Conservation (phyloP, 306 rosid species). For the Vigna angularis region DNA sequence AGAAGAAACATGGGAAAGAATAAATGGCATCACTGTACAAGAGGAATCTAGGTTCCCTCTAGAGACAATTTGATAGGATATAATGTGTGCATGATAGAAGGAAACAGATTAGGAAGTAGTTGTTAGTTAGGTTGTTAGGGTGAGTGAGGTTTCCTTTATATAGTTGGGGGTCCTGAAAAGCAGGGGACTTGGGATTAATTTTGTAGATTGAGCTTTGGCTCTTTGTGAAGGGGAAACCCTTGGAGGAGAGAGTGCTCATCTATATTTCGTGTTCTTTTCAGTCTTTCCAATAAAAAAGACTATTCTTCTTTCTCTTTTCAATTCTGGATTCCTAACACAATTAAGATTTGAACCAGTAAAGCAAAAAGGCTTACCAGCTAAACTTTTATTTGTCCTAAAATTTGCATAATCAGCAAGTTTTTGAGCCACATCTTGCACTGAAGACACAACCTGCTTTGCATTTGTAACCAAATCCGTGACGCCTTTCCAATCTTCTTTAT, state of each 20-base stretch:
- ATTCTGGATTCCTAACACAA: not conserved
- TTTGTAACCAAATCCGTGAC: slow-evolving; percentile 80
- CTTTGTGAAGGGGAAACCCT: too few relatives aligned
- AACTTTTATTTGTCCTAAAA: slow-evolving; percentile 58
- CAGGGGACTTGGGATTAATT: too few relatives aligned
- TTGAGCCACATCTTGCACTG: slow-evolving; percentile 85
- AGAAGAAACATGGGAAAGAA: slow-evolving; percentile 7
- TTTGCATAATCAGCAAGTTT: slow-evolving; percentile 84
- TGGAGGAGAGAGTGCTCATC: too few relatives aligned
- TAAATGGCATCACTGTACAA: slow-evolving; percentile 12
- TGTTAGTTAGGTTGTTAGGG: too few relatives aligned
- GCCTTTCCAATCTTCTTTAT: slow-evolving; percentile 86
- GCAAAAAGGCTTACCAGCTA: slow-evolving; percentile 53
- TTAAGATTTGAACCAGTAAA: not conserved
- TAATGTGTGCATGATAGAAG: too few relatives aligned
- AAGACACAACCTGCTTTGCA: slow-evolving; percentile 84
- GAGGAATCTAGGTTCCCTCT: slow-evolving; percentile 29
- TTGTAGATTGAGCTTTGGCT: too few relatives aligned
- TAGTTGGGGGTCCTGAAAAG: too few relatives aligned
- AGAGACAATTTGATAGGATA: not conserved
- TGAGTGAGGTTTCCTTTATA: too few relatives aligned
- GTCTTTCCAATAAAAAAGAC: too few relatives aligned
- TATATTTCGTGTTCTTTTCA: too few relatives aligned
- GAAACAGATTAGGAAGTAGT: too few relatives aligned
- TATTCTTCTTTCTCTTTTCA: too few relatives aligned